Percentiles rank a stretch among this genome's conserved stretches.
phyloP scores from a whole-genome alignment of 257 asterid genomes.

The Solanum medicagineum region DNA sequence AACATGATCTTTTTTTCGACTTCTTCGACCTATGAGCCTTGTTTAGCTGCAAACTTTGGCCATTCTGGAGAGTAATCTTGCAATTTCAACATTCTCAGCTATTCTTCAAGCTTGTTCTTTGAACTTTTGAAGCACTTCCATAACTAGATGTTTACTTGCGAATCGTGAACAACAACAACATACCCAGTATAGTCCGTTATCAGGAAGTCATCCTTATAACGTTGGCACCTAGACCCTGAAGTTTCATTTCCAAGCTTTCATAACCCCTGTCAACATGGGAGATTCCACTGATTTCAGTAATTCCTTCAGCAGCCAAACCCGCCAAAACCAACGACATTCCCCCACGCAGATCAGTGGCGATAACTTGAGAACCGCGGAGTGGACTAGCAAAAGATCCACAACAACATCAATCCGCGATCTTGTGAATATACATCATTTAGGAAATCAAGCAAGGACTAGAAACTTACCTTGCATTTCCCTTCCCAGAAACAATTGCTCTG shows the following conservation, averaged over 20 bases:
- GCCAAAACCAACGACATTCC: conserved; percentile 31
- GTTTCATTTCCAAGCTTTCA: conserved; percentile 31
- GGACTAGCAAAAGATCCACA: conserved; percentile 3
- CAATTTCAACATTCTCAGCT: background rate
- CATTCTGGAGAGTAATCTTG: background rate
- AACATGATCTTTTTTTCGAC: too few relatives aligned
- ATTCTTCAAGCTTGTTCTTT: background rate
- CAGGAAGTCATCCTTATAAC: conserved; percentile 1
- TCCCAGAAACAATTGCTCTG: conserved; percentile 10
- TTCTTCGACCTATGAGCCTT: background rate
- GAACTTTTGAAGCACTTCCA: background rate
- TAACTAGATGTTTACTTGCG: background rate
- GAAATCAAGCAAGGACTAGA: background rate
- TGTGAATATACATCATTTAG: background rate
- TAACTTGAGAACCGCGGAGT: conserved; percentile 18
- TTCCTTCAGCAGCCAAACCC: conserved; percentile 33
- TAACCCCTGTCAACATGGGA: conserved; percentile 24
- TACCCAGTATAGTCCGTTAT: background rate
- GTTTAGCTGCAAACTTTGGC: background rate
- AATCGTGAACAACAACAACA: too few relatives aligned
- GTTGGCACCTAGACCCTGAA: conserved; percentile 22
- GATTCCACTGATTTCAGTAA: conserved; percentile 17
- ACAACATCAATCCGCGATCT: background rate
- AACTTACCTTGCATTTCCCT: conserved; percentile 6
- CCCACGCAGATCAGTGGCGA: conserved; percentile 27